These are phyloP conservation scores for Myochromella boudieri DNA, from an alignment of 768 basidiomycete species.

Conservation along the genomic window DNA sequence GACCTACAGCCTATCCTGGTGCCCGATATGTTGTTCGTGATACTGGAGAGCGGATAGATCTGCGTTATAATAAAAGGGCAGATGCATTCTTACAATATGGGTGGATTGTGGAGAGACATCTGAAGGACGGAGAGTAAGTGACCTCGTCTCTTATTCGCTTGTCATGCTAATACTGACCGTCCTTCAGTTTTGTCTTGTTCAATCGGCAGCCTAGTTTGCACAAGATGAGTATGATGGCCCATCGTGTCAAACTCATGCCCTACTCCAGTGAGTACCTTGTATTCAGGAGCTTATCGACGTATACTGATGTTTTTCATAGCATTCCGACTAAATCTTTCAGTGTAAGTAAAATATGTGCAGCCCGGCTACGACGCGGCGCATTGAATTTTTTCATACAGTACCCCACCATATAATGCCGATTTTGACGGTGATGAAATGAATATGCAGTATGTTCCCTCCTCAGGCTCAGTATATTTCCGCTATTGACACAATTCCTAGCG, in stretches of 20 bases:
- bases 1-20: conserved; percentile 92
- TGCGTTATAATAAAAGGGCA: conserved; percentile 94
- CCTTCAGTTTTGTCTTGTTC: conserved; percentile 80
- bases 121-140: conserved; percentile 97
- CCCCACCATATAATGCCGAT: conserved; percentile 98
- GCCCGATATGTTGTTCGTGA: conserved; percentile 97
- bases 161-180: conserved; percentile 1
- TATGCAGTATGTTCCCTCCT: conserved; percentile 83
- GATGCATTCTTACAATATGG: conserved; percentile 96
- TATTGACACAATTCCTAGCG: conserved; percentile 43
- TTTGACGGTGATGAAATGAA: conserved; percentile 99
- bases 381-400: conserved; percentile 47
- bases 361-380: conserved; percentile 18
- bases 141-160: not conserved
- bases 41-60: conserved; percentile 94
- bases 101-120: conserved; percentile 96
- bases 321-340: conserved; percentile 96
- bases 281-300: not conserved
- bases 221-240: conserved; percentile 99
- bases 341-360: conserved; percentile 55
- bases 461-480: not conserved
- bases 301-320: conserved; percentile 45
- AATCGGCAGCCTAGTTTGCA: conserved; percentile 98
- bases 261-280: conserved; percentile 79
- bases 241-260: conserved; percentile 94